phyloP scores from a whole-genome alignment of 2,329 filamentous ascomycete genomes.

The Neocucurbitaria cava region DNA sequence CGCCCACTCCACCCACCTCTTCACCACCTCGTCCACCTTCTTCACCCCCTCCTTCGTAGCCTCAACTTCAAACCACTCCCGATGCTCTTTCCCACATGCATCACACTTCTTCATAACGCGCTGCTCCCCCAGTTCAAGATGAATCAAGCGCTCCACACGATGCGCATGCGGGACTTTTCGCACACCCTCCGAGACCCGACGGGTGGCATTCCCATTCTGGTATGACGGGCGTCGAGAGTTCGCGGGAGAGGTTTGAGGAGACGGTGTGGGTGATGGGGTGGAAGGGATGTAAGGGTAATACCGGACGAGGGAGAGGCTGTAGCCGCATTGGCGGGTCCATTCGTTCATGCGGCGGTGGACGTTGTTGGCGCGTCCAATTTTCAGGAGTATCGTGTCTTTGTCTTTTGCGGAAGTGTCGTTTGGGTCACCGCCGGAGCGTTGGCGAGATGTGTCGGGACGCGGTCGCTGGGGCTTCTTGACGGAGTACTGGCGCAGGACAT shows the following conservation, averaged over 20 bases:
- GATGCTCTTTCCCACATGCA: slow-evolving; percentile 82
- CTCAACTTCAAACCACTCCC: slow-evolving; percentile 94
- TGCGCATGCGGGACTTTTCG: slow-evolving; percentile 85
- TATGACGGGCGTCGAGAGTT: slow-evolving; percentile 31
- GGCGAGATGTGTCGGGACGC: slow-evolving; percentile 10
- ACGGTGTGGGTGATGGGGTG: slow-evolving; percentile 33
- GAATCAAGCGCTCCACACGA: slow-evolving; percentile 87
- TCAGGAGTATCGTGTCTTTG: slow-evolving; percentile 71
- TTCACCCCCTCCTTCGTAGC: slow-evolving; percentile 74
- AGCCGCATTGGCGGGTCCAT: slow-evolving; percentile 92
- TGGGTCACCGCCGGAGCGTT: slow-evolving; percentile 24
- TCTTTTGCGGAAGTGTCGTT: slow-evolving; percentile 47
- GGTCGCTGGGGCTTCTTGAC: slow-evolving; percentile 22
- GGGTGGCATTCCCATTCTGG: slow-evolving; percentile 18
- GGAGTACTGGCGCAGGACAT: slow-evolving; percentile 44
- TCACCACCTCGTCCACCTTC: slow-evolving; percentile 74
- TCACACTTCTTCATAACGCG: slow-evolving; percentile 70
- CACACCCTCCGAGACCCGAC: slow-evolving; percentile 36
- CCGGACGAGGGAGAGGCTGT: slow-evolving; percentile 83
- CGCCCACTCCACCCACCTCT: slow-evolving; percentile 87
- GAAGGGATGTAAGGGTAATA: slow-evolving; percentile 81
- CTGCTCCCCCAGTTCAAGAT: slow-evolving; percentile 78
- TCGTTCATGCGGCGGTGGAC: slow-evolving; percentile 90
- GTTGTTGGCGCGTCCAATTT: slow-evolving; percentile 75
- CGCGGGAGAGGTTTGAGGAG: slow-evolving; percentile 36